These are phyloP conservation scores for Fusarium humuli DNA, from an alignment of 2,329 filamentous ascomycete genomes.

Conservation along the genomic window DNA sequence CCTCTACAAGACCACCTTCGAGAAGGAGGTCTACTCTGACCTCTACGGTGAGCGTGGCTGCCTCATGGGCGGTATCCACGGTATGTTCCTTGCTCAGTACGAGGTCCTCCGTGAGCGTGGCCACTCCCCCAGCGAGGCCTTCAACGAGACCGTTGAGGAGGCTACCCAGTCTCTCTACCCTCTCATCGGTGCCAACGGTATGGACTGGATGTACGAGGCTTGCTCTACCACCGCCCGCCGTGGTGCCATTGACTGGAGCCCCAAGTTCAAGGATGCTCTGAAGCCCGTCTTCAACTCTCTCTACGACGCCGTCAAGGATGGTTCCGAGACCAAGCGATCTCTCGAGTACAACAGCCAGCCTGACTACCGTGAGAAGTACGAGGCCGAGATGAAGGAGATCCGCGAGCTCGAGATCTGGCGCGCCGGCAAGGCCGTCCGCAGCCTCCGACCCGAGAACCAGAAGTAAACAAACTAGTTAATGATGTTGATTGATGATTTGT, in stretches of 20 bases:
- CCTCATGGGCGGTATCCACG: slow-evolving; percentile 99
- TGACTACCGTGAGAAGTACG: slow-evolving; percentile 97
- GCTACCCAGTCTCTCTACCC: slow-evolving; percentile 98
- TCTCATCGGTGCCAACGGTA: slow-evolving; percentile 95
- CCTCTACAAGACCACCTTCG: slow-evolving; percentile 99
- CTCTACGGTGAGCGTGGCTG: slow-evolving; percentile 99
- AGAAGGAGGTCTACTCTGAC: slow-evolving; percentile 99
- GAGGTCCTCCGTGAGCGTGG: slow-evolving; percentile 99
- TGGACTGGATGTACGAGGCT: slow-evolving; percentile 99
- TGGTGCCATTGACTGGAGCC: slow-evolving; percentile 98
- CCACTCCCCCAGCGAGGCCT: slow-evolving; percentile 97
- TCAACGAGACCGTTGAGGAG: slow-evolving; percentile 99
- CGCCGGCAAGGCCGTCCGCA: slow-evolving; percentile 95
- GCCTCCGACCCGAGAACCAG: slow-evolving; percentile 88
- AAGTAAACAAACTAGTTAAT: slow-evolving; percentile 67
- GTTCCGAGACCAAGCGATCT: slow-evolving; percentile 93
- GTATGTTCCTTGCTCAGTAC: slow-evolving; percentile 99
- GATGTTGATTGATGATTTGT: slow-evolving; percentile 32
- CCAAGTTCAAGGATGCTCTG: slow-evolving; percentile 95
- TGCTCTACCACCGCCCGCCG: slow-evolving; percentile 99
- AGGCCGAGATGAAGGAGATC: slow-evolving; percentile 99
- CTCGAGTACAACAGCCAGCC: slow-evolving; percentile 96
- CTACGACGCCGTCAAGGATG: slow-evolving; percentile 91
- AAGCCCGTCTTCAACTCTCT: slow-evolving; percentile 99
- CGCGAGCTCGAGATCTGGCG: slow-evolving; percentile 98